Percentiles rank a stretch among this genome's conserved stretches.
Evolutionary conservation across 306 rosid species (phyloP).

Genomic region (Vigna angularis): DNA sequence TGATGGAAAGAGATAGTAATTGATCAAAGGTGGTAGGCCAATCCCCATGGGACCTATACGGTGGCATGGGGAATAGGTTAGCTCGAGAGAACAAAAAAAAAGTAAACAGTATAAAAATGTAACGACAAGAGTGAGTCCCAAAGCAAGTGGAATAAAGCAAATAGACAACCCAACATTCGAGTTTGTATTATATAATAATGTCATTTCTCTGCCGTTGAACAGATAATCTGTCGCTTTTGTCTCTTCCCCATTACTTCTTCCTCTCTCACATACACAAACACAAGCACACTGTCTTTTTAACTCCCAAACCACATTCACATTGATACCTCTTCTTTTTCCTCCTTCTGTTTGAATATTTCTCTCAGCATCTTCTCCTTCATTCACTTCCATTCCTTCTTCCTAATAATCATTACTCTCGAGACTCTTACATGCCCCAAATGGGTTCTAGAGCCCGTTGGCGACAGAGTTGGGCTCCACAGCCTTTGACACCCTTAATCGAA

Average conservation of each 20-base stretch:
- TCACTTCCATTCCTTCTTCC: no score
- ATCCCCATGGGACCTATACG: slow-evolving; percentile 11
- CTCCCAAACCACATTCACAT: slow-evolving; percentile 30
- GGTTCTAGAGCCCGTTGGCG: slow-evolving; percentile 77
- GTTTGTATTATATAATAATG: slow-evolving; percentile 51
- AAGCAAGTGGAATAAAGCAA: slow-evolving; percentile 69
- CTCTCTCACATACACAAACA: not conserved
- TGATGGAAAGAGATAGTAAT: not conserved
- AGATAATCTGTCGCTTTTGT: slow-evolving; percentile 79
- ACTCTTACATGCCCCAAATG: slow-evolving; percentile 41
- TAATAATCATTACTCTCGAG: not conserved
- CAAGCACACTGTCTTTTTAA: slow-evolving; percentile 27
- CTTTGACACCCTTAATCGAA: slow-evolving; percentile 89
- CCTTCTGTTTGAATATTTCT: slow-evolving; percentile 17
- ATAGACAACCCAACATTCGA: slow-evolving; percentile 88
- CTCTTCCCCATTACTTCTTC: slow-evolving; percentile 45
- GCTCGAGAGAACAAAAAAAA: slow-evolving; percentile 41
- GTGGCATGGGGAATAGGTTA: slow-evolving; percentile 33
- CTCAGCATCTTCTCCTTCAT: slow-evolving; percentile 1
- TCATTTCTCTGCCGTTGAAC: slow-evolving; percentile 65
- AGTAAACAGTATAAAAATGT: slow-evolving; percentile 3
- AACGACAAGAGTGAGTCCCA: slow-evolving; percentile 65
- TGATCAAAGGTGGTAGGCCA: slow-evolving; percentile 22
- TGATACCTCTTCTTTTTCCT: slow-evolving; percentile 32
- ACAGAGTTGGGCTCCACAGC: slow-evolving; percentile 88